Evolutionary conservation across 139 green algal genomes (phyloP).

Genomic region (Parachlorella kessleri): DNA sequence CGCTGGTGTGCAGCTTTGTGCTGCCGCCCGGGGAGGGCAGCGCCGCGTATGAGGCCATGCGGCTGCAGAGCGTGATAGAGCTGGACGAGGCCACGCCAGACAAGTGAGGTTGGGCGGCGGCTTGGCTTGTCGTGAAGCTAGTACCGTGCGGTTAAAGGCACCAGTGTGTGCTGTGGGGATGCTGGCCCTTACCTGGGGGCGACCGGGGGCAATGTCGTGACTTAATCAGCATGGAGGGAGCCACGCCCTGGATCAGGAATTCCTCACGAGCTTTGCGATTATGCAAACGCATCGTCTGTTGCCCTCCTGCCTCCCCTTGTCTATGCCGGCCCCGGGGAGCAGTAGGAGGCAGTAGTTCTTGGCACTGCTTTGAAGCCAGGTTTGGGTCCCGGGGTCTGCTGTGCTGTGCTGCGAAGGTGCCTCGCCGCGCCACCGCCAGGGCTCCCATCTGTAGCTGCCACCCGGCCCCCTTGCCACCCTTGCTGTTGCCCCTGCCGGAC

Average conservation of each 20-base stretch:
- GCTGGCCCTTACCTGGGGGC: background rate
- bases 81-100: background rate
- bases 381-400: background rate
- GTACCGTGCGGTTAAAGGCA: too few relatives aligned
- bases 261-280: background rate
- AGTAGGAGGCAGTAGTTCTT: background rate
- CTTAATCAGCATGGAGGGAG: background rate
- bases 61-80: background rate
- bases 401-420: background rate
- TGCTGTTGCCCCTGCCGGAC: background rate
- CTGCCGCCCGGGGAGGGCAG: background rate
- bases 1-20: background rate
- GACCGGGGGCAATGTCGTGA: background rate
- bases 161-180: background rate
- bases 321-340: too few relatives aligned
- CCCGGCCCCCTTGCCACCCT: background rate
- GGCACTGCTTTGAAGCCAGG: background rate
- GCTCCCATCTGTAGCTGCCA: background rate
- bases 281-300: too few relatives aligned
- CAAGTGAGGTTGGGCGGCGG: conserved; percentile 1
- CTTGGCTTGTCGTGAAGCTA: background rate
- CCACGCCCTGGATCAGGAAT: background rate
- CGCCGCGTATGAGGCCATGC: background rate
- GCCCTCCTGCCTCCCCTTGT: too few relatives aligned
- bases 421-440: too few relatives aligned